Conservation (phyloP, 768 basidiomycete genomes). For the Galerina sulciceps region DNA sequence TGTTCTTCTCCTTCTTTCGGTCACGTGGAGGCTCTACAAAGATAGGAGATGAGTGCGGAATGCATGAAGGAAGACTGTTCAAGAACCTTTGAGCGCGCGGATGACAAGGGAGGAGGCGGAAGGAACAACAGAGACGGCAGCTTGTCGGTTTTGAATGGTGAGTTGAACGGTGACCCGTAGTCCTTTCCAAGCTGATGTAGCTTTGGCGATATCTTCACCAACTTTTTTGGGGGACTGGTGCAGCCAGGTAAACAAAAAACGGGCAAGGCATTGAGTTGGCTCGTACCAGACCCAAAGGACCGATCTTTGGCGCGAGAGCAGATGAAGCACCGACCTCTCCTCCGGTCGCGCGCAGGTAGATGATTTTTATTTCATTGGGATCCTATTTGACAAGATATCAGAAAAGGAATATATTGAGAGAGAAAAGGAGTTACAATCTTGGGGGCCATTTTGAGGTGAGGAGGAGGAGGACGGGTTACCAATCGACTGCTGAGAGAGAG, state of each 20-base stretch:
- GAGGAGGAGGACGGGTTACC: slow-evolving; percentile 33
- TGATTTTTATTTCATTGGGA: slow-evolving; percentile 98
- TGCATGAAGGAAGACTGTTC: neutral
- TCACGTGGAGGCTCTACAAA: slow-evolving; percentile 93
- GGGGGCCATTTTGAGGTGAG: slow-evolving; percentile 63
- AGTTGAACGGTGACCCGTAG: slow-evolving; percentile 98
- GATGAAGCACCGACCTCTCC: slow-evolving; percentile 99
- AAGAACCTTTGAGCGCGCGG: slow-evolving; percentile 92
- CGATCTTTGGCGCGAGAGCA: slow-evolving; percentile 98
- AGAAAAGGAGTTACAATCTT: slow-evolving; percentile 60
- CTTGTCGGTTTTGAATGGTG: slow-evolving; percentile 99
- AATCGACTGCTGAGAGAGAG: slow-evolving; percentile 25
- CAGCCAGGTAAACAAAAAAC: slow-evolving; percentile 5
- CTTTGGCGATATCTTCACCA: slow-evolving; percentile 99
- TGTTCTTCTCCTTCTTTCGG: slow-evolving; percentile 99
- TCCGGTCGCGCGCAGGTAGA: slow-evolving; percentile 97
- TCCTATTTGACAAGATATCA: slow-evolving; percentile 56
- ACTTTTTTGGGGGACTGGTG: slow-evolving; percentile 98
- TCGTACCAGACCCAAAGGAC: slow-evolving; percentile 97
- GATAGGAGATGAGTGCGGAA: slow-evolving; percentile 7
- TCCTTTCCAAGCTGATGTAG: slow-evolving; percentile 98
- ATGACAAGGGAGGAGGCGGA: slow-evolving; percentile 98
- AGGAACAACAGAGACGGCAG: slow-evolving; percentile 93
- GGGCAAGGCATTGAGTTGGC: neutral
- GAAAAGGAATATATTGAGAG: neutral